A percentile compares a stretch with the other conserved stretches of the same genome.
Conservation (phyloP, 2,329 filamentous ascomycete genomes). For the Ophiocordyceps camponoti-saundersi region DNA sequence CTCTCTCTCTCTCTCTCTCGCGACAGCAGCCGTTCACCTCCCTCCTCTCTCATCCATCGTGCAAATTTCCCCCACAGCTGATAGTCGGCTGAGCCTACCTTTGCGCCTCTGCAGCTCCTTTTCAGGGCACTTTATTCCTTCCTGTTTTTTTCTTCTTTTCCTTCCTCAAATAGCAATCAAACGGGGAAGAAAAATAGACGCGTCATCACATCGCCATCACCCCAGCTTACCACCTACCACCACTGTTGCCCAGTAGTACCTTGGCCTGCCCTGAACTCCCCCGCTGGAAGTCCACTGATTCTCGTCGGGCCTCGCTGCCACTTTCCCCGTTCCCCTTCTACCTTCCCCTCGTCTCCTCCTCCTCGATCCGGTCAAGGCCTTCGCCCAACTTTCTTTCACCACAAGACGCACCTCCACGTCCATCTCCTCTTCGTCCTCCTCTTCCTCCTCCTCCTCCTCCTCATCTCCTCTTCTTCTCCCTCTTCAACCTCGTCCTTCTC, state of each 20-base stretch:
- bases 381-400: neutral
- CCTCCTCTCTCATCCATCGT: no score
- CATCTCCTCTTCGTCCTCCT: neutral
- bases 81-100: no score
- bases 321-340: constrained; percentile 4
- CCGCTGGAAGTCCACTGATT: neutral
- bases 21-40: no score
- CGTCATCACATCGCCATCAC: no score
- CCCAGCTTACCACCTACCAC: neutral
- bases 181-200: no score
- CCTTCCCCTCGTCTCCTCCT: constrained; percentile 2
- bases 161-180: no score
- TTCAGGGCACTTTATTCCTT: no score
- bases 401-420: neutral
- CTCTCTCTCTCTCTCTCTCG: no score
- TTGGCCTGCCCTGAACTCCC: neutral
- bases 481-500: constrained; percentile 3
- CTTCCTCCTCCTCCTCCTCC: constrained; percentile 1
- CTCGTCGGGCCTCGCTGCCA: neutral
- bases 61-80: no score
- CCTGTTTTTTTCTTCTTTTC: no score
- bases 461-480: constrained; percentile 3
- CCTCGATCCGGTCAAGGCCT: neutral
- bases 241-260: neutral
- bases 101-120: no score